Evolutionary conservation across 2,329 filamentous ascomycete species (phyloP), one percentile per base, ranked within the genome.

Genomic region (Alternaria sp.): DNA sequence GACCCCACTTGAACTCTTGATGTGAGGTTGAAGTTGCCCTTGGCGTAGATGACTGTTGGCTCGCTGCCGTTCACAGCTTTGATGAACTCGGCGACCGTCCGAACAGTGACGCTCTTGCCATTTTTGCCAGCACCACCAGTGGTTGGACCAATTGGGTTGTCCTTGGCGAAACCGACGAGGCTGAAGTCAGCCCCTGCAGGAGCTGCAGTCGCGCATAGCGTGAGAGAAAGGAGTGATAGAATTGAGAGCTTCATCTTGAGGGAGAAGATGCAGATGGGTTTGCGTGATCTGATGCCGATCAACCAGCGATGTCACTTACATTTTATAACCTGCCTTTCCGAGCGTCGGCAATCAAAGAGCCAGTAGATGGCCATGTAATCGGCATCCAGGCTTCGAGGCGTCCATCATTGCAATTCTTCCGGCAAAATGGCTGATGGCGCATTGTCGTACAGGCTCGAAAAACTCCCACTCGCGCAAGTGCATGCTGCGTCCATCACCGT

Each of bases 1-100:
- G 80, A 82, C 21, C 83, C 83, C 20, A 85, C 71, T 54, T 77
- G 78, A 10, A 85, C 78, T 20, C 83, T 82, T 0, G 79, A 62
- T 3, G 81, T 76, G 0, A 85, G 75, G 20, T 76, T 78, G 73
- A 84, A 81, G 7, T 73, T 75, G 18, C 82, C 83, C 23, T 79
- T 81, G 53, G 84, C 78, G 49, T 83, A 80, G 30, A 87, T 79
- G 37, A 81, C 82, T 14, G 66, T 68, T 3, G 75, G 73, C 10
- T 63, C 65, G 41, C 66, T 66, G 21, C 67, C 73, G 37, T 66
- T 69, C 53, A 77, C 71, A 33, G 75, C 76, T 15, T 71, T 69
- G 33, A 72, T 54, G 28, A 79, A 74, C 12, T 71, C 70, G 8
- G 64, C 63, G n/a, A 71, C 63, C 11, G 72, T 74, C 15, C 69